These are phyloP conservation scores for Parietaria judaica DNA, from an alignment of 306 rosid genomes.

Conservation along the genomic window DNA sequence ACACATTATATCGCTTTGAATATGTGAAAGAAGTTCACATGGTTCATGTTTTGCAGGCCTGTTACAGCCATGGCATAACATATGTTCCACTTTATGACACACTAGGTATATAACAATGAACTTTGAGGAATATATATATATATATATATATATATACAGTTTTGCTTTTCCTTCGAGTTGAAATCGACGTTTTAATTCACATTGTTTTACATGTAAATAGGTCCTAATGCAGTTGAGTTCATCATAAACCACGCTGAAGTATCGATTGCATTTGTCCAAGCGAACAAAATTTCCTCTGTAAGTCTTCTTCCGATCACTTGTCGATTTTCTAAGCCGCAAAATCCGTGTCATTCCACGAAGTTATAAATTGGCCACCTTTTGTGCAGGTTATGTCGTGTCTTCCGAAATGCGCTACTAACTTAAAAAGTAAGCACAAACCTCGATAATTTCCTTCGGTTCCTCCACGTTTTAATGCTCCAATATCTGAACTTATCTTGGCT, in stretches of 20 bases:
- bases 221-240: conserved; percentile 89
- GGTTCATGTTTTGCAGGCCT: conserved; percentile 46
- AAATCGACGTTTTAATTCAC: background rate
- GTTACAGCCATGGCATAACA: conserved; percentile 58
- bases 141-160: background rate
- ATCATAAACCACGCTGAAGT: conserved; percentile 86
- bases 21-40: too few relatives aligned
- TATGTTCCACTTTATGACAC: conserved; percentile 83
- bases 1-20: too few relatives aligned
- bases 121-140: background rate
- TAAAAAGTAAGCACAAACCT: conserved; percentile 52
- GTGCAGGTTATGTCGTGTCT: conserved; percentile 82
- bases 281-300: conserved; percentile 75
- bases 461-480: conserved; percentile 1
- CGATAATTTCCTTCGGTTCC: conserved; percentile 8
- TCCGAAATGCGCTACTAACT: conserved; percentile 46
- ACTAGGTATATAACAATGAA: conserved; percentile 40
- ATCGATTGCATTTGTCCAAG: conserved; percentile 82
- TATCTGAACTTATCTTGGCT: conserved; percentile 14
- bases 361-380: conserved; percentile 17
- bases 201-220: conserved; percentile 33
- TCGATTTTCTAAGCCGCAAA: background rate
- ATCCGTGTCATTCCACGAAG: background rate
- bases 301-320: conserved; percentile 27
- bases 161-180: background rate